phyloP scores from a whole-genome alignment of 1,284 basidiomycete genomes.

The Ceratobasidium sp. region DNA sequence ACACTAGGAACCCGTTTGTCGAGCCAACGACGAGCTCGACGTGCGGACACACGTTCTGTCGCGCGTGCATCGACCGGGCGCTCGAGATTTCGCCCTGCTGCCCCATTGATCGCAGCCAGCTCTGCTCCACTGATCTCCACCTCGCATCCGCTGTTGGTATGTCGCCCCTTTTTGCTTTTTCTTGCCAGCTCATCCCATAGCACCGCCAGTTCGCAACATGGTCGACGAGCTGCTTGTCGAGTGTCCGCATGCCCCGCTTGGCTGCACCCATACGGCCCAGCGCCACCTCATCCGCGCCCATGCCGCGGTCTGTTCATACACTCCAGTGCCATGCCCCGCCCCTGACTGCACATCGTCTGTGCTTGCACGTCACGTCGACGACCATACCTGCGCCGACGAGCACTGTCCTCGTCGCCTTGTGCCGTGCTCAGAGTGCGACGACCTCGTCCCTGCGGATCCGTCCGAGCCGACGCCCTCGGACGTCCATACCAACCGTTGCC shows the following conservation, averaged over 20 bases:
- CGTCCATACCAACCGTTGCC: constrained; percentile 18
- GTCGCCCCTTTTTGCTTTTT: constrained; percentile 54
- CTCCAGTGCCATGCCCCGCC: constrained; percentile 68
- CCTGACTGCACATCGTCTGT: constrained; percentile 63
- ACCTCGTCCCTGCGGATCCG: neutral
- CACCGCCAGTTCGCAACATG: constrained; percentile 65
- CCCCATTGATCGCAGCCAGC: constrained; percentile 83
- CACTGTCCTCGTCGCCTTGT: constrained; percentile 58
- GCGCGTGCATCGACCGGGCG: constrained; percentile 77
- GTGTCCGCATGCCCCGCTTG: constrained; percentile 71
- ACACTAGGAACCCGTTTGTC: constrained; percentile 73
- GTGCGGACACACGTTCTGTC: constrained; percentile 88
- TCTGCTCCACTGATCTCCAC: constrained; percentile 66
- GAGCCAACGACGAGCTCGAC: constrained; percentile 75
- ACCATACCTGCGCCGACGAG: constrained; percentile 48
- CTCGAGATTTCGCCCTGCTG: constrained; percentile 75
- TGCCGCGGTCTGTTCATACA: constrained; percentile 72
- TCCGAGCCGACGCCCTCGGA: neutral
- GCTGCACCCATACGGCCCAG: constrained; percentile 77
- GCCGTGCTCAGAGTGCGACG: constrained; percentile 59
- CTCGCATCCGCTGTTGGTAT: constrained; percentile 77
- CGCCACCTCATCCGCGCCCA: constrained; percentile 77
- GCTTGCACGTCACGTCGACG: constrained; percentile 62
- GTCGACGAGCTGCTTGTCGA: constrained; percentile 86
- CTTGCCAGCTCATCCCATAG: constrained; percentile 42